phyloP scores from a whole-genome alignment of 2,329 filamentous ascomycete genomes.

The Fusarium anthophilum region DNA sequence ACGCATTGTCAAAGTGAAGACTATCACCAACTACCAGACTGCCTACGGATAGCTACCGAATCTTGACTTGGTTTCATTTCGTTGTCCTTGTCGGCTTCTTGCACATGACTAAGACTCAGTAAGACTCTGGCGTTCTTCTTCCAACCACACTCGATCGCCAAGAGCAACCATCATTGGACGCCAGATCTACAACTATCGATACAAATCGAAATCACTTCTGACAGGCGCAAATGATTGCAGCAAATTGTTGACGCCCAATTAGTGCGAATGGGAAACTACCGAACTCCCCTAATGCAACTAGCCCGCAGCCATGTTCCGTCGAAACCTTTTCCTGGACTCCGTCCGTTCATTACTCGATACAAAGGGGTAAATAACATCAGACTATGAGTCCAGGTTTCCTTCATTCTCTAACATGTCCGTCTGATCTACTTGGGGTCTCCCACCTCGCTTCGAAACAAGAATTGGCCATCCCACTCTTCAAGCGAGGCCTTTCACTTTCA shows the following conservation, averaged over 20 bases:
- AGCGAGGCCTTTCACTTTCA: slow-evolving; percentile 31
- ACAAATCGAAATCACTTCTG: slow-evolving; percentile 15
- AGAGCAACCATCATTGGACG: not conserved
- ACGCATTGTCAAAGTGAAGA: not conserved
- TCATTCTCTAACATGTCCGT: not conserved
- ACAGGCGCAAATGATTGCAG: slow-evolving; percentile 18
- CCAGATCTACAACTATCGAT: slow-evolving; percentile 5
- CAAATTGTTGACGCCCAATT: slow-evolving; percentile 14
- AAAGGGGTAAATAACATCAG: slow-evolving; percentile 20
- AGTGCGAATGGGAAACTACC: slow-evolving; percentile 20
- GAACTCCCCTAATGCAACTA: slow-evolving; percentile 11
- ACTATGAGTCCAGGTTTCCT: slow-evolving; percentile 3
- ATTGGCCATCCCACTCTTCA: slow-evolving; percentile 20
- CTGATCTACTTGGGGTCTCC: slow-evolving; percentile 4
- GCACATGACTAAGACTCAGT: not conserved
- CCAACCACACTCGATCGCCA: not conserved
- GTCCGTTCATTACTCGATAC: slow-evolving; percentile 27
- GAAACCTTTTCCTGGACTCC: slow-evolving; percentile 8
- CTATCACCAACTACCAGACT: not conserved
- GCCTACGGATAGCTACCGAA: not conserved
- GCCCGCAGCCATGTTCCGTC: slow-evolving; percentile 14
- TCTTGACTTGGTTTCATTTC: not conserved
- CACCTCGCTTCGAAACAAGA: slow-evolving; percentile 24
- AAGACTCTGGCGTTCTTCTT: not conserved
- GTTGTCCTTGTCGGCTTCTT: not conserved